These are phyloP conservation scores for Lachancea lanzarotensis DNA, from an alignment of 805 yeast genomes.

Conservation along the genomic window DNA sequence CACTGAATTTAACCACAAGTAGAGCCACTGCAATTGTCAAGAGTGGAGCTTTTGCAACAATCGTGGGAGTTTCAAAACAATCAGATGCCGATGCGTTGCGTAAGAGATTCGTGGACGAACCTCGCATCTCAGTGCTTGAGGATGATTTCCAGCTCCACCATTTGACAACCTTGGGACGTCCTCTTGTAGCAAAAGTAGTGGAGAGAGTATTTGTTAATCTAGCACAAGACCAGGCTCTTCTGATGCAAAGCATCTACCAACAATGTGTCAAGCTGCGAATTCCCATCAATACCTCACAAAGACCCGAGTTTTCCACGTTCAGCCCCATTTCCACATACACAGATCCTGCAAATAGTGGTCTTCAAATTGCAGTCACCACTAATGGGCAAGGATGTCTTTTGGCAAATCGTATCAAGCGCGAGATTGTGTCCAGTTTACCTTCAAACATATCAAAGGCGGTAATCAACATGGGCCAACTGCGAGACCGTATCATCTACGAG, in stretches of 20 bases:
- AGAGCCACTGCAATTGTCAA: slow-evolving; percentile 45
- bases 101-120: slow-evolving; percentile 20
- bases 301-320: slow-evolving; percentile 66
- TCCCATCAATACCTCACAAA: slow-evolving; percentile 76
- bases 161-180: slow-evolving; percentile 53
- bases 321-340: slow-evolving; percentile 64
- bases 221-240: slow-evolving; percentile 24
- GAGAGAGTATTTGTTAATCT: slow-evolving; percentile 70
- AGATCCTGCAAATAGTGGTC: slow-evolving; percentile 50
- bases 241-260: slow-evolving; percentile 39
- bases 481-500: slow-evolving; percentile 48
- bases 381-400: slow-evolving; percentile 85
- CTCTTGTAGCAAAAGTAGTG: slow-evolving; percentile 53
- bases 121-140: slow-evolving; percentile 27
- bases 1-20: slow-evolving; percentile 31
- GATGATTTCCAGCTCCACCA: slow-evolving; percentile 38
- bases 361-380: slow-evolving; percentile 80
- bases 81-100: slow-evolving; percentile 16
- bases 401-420: slow-evolving; percentile 74
- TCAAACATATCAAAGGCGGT: slow-evolving; percentile 63
- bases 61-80: slow-evolving; percentile 34
- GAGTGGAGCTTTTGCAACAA: slow-evolving; percentile 51
- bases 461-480: slow-evolving; percentile 57
- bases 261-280: slow-evolving; percentile 59
- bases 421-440: slow-evolving; percentile 60